Base-by-base conservation (phyloP, 2,329 filamentous ascomycete genomes). In the Hypomyces rosellus region DNA sequence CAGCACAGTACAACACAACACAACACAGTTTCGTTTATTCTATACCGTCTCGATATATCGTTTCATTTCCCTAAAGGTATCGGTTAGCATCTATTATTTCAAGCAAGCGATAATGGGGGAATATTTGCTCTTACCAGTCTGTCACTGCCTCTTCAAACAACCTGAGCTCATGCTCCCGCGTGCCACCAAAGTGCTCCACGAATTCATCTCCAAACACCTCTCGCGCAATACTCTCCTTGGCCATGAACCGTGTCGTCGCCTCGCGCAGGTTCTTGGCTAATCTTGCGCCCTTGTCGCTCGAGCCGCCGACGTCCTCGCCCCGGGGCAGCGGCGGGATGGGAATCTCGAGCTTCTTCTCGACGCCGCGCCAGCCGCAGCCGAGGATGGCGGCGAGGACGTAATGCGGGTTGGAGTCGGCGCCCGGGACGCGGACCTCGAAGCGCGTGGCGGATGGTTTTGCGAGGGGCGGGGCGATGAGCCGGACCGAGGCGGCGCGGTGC, bases 71-170 rank as follows among this genome's bases (percentile, higher is more conserved):
- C 85, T 87, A 38, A 37, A 8, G 0, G 58, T 54, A 64, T 54
- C 53, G 40, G 34, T 22, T 15, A 12, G 45, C 2, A 15, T 6
- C 37, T 12, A 16, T 18, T 15, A n/a, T 13, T n/a, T 20, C 18
- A 20, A 4, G 15, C 15, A 13, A 30, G 7, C 16, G 9, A 5
- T 37, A 20, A 34, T n/a, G 30, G 18, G 13, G 15, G 4, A 14
- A 13, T 5, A 9, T 34, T 15, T 12, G 12, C 7, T 83, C 86
- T 68, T 76, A 92, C 90, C 92, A 97, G 68, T 97, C 93, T 16
- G 93, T 97, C 5, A 97, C 92, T 2, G 91, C 91, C 67, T 97
- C 92, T 61, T 97, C 91, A 86, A 88, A 99, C 16, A 96, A 70
- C 54, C 88, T 75, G 52, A 93, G 79, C 70, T 99, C 93, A 69